A percentile compares a stretch with the other conserved stretches of the same genome.
Evolutionary conservation across 2,329 filamentous ascomycete genomes (phyloP).

Genomic region (Fusarium mangiferae): DNA sequence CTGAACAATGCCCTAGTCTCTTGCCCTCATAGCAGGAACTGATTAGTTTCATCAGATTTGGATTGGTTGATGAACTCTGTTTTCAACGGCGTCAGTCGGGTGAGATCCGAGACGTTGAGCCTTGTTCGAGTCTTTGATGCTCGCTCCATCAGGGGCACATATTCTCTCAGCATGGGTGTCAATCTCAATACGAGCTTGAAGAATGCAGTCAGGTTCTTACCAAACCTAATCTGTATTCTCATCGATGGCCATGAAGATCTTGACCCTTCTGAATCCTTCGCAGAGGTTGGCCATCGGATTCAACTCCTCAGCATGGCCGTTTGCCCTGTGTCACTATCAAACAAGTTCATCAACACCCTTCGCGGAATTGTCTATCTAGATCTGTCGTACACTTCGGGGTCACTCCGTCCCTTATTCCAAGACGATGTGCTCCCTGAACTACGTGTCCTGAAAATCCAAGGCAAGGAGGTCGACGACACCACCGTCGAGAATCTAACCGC

Average conservation of each 20-base stretch:
- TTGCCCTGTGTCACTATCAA: constrained; percentile 54
- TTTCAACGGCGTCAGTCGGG: constrained; percentile 48
- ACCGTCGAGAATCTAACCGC: constrained; percentile 43
- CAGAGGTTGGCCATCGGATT: constrained; percentile 15
- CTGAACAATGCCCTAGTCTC: not conserved
- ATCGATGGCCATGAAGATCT: constrained; percentile 60
- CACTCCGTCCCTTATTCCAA: constrained; percentile 51
- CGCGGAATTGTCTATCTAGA: constrained; percentile 62
- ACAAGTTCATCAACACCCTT: constrained; percentile 54
- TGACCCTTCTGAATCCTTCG: constrained; percentile 53
- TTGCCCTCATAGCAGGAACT: not conserved
- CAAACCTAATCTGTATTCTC: constrained; percentile 57
- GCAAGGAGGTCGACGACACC: constrained; percentile 58
- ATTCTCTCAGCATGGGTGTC: constrained; percentile 53
- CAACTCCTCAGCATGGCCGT: constrained; percentile 58
- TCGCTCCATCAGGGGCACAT: constrained; percentile 53
- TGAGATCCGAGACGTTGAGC: constrained; percentile 52
- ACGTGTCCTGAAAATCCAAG: constrained; percentile 62
- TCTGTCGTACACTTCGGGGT: constrained; percentile 60
- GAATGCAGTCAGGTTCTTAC: constrained; percentile 53
- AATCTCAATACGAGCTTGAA: constrained; percentile 53
- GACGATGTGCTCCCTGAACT: constrained; percentile 56
- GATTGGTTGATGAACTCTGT: constrained; percentile 62
- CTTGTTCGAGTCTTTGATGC: constrained; percentile 62
- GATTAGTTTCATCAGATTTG: constrained; percentile 52